Base-by-base conservation (phyloP, 1,284 basidiomycete genomes). In the Boletus sp. region DNA sequence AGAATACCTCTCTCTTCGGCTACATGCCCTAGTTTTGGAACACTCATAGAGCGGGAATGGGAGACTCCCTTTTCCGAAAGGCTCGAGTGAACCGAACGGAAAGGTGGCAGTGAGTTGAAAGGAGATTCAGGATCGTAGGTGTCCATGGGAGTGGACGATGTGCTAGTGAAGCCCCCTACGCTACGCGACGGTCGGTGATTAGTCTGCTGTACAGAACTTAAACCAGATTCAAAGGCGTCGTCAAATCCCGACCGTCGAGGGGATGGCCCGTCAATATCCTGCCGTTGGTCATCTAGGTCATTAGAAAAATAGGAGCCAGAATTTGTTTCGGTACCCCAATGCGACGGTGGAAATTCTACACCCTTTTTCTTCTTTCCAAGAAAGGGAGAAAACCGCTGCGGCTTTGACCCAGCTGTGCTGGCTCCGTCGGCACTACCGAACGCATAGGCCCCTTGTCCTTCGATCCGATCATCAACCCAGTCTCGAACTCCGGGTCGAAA, bases 401-500 rank as follows among this genome's bases (percentile, higher is more conserved):
- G 60, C 17, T 77, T 79, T 33, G 82, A 74, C 61, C 79, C 83
- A 52, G 77, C 75, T 25, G 59, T 33, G 37, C 49, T 47, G 7
- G 46, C n/a, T 50, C 25, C 57, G 33, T 62, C 53, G 6, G 82
- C 60, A 28, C 82, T 78, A 35, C 79, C 80, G 64, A 93, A 93
- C 21, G 80, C 79, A 73, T 93, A 93, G 16, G 78, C 77, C 17
- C 63, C 44, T 63, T 74, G 73, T 61, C 74, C 78, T 63, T 73
- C 72, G 23, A 65, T 64, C 50, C 71, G 64, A 53, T 91, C 89
- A 35, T 87, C 73, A 5, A 91, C 75, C 93, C 92, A 95, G 52
- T 78, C 77, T 38, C 86, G 81, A 51, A 80, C 81, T 11, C 87
- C 88, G 1, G 91, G 89, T 68, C 89, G 73, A 25, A 88, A 86